Percentiles rank a stretch among this genome's conserved stretches.
Evolutionary conservation across 495 filamentous ascomycete genomes (phyloP).

Genomic region (Penicillium cataractarum): DNA sequence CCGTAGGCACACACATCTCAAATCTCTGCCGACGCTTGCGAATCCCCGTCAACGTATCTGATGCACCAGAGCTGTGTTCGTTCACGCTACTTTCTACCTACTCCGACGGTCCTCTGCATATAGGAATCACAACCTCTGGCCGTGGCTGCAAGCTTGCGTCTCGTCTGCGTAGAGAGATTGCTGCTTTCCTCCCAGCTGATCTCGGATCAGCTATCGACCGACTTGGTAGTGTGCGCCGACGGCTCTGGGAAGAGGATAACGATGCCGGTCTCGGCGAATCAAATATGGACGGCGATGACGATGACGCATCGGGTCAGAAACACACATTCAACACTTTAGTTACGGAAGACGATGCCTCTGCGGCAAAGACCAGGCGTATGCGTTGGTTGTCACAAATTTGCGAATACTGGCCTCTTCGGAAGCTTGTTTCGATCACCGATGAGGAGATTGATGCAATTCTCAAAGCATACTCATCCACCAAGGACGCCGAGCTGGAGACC

Average conservation of each 20-base stretch:
- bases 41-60: constrained; percentile 91
- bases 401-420: constrained; percentile 94
- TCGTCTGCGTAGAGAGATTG: constrained; percentile 86
- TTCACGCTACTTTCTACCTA: constrained; percentile 90
- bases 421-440: constrained; percentile 78
- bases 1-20: constrained; percentile 68
- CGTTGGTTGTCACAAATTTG: constrained; percentile 96
- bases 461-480: constrained; percentile 59
- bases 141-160: constrained; percentile 93
- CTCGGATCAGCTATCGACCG: constrained; percentile 82
- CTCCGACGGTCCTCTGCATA: constrained; percentile 87
- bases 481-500: constrained; percentile 22
- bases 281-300: constrained; percentile 64
- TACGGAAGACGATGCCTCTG: constrained; percentile 69
- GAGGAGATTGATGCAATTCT: constrained; percentile 75
- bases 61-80: constrained; percentile 84
- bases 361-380: constrained; percentile 78
- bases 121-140: constrained; percentile 95
- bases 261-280: constrained; percentile 51
- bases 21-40: constrained; percentile 74
- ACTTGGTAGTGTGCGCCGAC: constrained; percentile 74
- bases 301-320: constrained; percentile 83
- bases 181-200: constrained; percentile 72
- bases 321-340: constrained; percentile 85
- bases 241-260: constrained; percentile 80